Evolutionary conservation across 2,329 filamentous ascomycete species (phyloP).

Genomic region (Penicillium brevicompactum): DNA sequence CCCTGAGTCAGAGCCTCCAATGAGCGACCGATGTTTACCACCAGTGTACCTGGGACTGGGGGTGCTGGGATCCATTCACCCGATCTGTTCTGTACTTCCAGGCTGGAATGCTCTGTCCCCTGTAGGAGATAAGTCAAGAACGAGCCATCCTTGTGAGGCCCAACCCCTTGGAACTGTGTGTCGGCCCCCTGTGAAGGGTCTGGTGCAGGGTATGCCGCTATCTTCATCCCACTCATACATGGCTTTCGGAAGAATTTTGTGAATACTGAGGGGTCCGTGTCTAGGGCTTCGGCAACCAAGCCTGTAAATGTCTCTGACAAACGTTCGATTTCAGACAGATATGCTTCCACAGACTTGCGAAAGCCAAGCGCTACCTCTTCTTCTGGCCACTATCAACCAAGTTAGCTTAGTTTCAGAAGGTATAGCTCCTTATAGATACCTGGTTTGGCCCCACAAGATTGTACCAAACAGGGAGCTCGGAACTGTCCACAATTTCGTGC

Average conservation of each 20-base stretch:
- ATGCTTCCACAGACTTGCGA: conserved; percentile 15
- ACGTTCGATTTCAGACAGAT: conserved; percentile 11
- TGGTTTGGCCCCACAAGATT: conserved; percentile 21
- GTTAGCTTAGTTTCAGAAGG: neutral
- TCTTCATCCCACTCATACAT: conserved; percentile 15
- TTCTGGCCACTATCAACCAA: conserved; percentile 17
- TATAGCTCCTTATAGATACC: conserved; percentile 3
- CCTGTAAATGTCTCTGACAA: conserved; percentile 13
- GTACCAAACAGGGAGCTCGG: conserved; percentile 16
- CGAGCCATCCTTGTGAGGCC: conserved; percentile 48
- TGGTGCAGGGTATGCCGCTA: conserved; percentile 40
- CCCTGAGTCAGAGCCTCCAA: conserved; percentile 22
- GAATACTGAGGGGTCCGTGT: conserved; percentile 15
- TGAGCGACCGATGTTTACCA: conserved; percentile 44
- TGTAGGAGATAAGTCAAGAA: conserved; percentile 48
- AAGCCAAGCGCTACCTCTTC: conserved; percentile 12
- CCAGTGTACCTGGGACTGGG: conserved; percentile 42
- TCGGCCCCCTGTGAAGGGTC: conserved; percentile 19
- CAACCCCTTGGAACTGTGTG: conserved; percentile 32
- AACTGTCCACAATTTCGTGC: conserved; percentile 12
- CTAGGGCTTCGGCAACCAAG: conserved; percentile 20
- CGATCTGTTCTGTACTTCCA: conserved; percentile 46
- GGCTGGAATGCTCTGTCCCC: conserved; percentile 37
- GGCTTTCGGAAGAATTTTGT: conserved; percentile 15
- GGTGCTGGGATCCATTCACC: conserved; percentile 45